Conservation (phyloP, 2,329 filamentous ascomycete species). For the Aspergillus ochraceus region DNA sequence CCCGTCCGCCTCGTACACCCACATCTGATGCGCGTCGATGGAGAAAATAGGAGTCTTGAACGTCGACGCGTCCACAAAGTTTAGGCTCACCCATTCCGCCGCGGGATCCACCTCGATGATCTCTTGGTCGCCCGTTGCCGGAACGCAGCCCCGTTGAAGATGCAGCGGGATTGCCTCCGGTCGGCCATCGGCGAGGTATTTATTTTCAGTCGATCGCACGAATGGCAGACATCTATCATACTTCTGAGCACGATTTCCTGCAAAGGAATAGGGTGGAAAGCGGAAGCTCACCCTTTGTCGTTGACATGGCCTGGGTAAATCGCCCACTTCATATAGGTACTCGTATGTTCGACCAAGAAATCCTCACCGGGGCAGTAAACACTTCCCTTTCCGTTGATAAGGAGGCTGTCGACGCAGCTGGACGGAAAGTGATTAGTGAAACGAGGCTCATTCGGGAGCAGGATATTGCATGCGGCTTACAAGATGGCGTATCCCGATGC, state of each 20-base stretch:
- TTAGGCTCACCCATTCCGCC: conserved; percentile 54
- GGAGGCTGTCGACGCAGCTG: conserved; percentile 22
- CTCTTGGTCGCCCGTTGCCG: conserved; percentile 47
- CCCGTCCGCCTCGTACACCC: conserved; percentile 47
- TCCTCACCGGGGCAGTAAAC: conserved; percentile 20
- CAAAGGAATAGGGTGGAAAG: neutral
- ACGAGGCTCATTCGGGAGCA: neutral
- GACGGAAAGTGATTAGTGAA: neutral
- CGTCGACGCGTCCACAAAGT: conserved; percentile 55
- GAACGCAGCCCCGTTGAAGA: conserved; percentile 43
- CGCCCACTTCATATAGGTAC: conserved; percentile 3
- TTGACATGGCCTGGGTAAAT: conserved; percentile 14
- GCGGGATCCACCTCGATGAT: conserved; percentile 43
- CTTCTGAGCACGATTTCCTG: neutral
- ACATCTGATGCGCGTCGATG: conserved; percentile 48
- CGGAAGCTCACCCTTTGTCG: conserved; percentile 22
- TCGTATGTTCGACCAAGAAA: conserved; percentile 13
- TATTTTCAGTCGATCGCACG: conserved; percentile 9
- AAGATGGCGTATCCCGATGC: neutral
- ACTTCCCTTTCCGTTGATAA: conserved; percentile 21
- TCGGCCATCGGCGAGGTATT: neutral
- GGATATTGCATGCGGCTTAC: neutral
- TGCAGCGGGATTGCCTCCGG: conserved; percentile 25
- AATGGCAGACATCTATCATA: neutral
- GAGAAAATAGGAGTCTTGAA: conserved; percentile 51